Base-by-base conservation (phyloP, 2,329 filamentous ascomycete genomes). In the Xylariaceae sp. region DNA sequence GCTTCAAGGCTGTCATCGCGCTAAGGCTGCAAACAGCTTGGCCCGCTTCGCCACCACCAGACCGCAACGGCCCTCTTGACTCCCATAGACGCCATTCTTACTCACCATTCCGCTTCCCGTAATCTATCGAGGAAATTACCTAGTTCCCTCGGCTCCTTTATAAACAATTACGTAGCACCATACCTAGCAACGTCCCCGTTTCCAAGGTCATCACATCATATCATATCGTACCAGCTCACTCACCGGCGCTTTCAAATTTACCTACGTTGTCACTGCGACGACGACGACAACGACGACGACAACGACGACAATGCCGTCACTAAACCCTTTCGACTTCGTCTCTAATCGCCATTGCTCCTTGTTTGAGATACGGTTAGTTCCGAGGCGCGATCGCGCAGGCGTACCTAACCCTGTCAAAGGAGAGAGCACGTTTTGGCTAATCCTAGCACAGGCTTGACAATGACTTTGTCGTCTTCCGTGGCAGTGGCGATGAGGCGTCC, bases 401-500 rank as follows among this genome's bases (percentile, higher is more conserved):
- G 37, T 42, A 3, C 8, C 37, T 44, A 7, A 8, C 11, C 23
- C 13, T 11, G 37, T 18, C 35, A 5, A 18, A n/a, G 8, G 8
- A 17, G 18, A 53, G 17, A 35, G 30, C 4, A 37, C 13, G 42
- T n/a, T n/a, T 50, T 35, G 9, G 34, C 58, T 65, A 34, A 61
- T 54, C 50, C 18, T 44, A 30, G 45, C 35, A 15, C 68, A 92
- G 89, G 55, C 82, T 92, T 61, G 88, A 92, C 55, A 87, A 88
- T 69, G 87, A 90, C 68, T 89, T 92, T 59, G 84, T 93, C 60
- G 86, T 93, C 35, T 88, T 94, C 64, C 86, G 89, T 56, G 90
- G 90, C 61, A 82, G 77, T 66, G 86, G 90, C 58, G 81, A 88
- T 71, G 90, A 93, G 71, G 88, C 89, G 51, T 83, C 88, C 49